phyloP scores from a whole-genome alignment of 257 asterid species.

The Solanum chiquidenum region DNA sequence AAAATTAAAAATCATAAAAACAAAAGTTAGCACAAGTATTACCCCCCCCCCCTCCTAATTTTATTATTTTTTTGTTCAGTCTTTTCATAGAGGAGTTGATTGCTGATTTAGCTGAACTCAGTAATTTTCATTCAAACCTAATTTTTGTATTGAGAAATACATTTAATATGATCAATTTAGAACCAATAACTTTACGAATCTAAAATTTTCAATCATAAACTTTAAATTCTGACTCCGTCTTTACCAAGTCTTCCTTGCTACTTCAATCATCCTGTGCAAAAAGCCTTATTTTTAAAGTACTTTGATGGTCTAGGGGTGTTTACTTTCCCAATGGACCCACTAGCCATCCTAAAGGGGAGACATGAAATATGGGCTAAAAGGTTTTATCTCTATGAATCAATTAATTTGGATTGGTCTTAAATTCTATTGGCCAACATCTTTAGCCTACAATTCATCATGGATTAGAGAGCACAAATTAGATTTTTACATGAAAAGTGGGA shows the following conservation, averaged over 20 bases:
- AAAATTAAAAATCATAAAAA: background rate
- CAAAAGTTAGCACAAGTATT: background rate
- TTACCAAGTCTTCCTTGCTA: conserved; percentile 3
- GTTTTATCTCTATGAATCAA: conserved; percentile 32
- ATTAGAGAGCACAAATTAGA: conserved; percentile 26
- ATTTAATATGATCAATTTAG: background rate
- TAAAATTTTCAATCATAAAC: fast-evolving
- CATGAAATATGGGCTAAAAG: conserved; percentile 68
- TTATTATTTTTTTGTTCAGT: background rate
- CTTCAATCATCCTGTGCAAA: conserved; percentile 22
- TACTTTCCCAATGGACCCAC: conserved; percentile 26
- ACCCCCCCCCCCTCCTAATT: background rate
- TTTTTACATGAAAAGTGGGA: background rate
- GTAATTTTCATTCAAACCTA: background rate
- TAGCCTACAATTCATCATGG: conserved; percentile 7
- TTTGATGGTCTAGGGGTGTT: conserved; percentile 20
- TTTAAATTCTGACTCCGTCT: background rate
- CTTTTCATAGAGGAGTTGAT: background rate
- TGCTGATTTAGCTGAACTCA: background rate
- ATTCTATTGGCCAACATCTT: conserved; percentile 12
- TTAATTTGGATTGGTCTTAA: conserved; percentile 17
- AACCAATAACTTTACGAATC: background rate
- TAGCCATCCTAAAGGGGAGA: conserved; percentile 20
- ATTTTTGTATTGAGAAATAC: background rate
- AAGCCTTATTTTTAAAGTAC: conserved; percentile 23